These are phyloP conservation scores for Phanerochaete sordida DNA, from an alignment of 768 basidiomycete species.

Conservation along the genomic window DNA sequence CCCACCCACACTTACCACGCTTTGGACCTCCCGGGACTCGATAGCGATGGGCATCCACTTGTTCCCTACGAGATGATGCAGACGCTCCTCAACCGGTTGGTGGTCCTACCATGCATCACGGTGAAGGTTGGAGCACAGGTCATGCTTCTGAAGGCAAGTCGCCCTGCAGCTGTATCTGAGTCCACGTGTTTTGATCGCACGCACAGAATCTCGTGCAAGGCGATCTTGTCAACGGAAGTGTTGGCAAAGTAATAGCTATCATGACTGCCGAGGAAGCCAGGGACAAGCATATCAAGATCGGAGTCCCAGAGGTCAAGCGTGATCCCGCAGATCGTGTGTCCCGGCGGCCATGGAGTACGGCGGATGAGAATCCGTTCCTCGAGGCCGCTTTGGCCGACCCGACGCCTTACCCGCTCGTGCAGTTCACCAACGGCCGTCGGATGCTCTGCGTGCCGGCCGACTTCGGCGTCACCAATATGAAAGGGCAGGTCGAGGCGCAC, in stretches of 20 bases:
- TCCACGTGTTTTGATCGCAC: background rate
- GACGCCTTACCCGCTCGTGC: conserved; percentile 7
- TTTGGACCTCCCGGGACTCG: conserved; percentile 6
- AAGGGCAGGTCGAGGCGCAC: conserved; percentile 54
- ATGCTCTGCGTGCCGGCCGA: conserved; percentile 50
- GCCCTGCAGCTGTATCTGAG: no score
- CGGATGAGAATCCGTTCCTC: no score
- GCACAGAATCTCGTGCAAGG: conserved; percentile 67
- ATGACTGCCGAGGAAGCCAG: conserved; percentile 17
- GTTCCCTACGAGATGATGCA: background rate
- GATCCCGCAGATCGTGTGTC: background rate
- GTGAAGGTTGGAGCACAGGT: conserved; percentile 80
- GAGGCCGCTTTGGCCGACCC: background rate
- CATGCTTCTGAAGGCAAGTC: conserved; percentile 69
- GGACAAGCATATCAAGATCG: background rate
- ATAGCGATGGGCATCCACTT: conserved; percentile 3
- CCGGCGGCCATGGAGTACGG: no score
- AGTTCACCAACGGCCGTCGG: conserved; percentile 13
- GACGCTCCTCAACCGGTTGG: conserved; percentile 8
- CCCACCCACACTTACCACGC: background rate
- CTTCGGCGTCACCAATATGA: conserved; percentile 38
- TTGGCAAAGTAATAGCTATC: conserved; percentile 54
- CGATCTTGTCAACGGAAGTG: conserved; percentile 62
- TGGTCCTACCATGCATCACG: conserved; percentile 22
- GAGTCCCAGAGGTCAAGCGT: background rate